Evolutionary conservation across 2,329 filamentous ascomycete genomes (phyloP), one percentile per base, ranked within the genome.

Genomic region (Aspergillus transmontanensis): DNA sequence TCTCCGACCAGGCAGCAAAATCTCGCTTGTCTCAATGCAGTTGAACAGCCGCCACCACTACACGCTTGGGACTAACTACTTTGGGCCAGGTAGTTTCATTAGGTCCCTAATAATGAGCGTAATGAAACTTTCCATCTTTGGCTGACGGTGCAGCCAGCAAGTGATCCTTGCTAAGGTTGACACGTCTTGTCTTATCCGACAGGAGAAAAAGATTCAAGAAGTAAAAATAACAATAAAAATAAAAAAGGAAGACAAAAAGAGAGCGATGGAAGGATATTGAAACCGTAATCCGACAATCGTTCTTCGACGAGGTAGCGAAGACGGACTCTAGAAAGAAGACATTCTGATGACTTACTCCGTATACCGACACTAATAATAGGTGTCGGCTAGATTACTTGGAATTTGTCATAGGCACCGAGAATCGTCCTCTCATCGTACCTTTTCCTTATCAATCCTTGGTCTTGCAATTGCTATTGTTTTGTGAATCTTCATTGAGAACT

Each of bases 21-120:
- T 69, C 68, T 71, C 68, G 66, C 69, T 71, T 67, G 64, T 62
- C 61, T 66, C 59, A 59, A 64, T 64, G 64, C 58, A 65, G 59
- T 54, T 60, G 66, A 57, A 56, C 57, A 56, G 53, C 58, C 48
- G 65, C 68, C 66, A 69, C 68, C 65, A 58, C 65, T 60, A 63
- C 60, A 54, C 57, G 45, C 45, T 43, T 39, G 12, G 23, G 19
- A 23, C 64, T 67, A 67, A 59, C 63, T 53, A 14, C 6, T 59
- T 60, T 39, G 36, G 45, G 55, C 28, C 14, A 26, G 23, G 26
- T 67, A 66, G 64, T 69, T 67, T 69, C 55, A 69, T 68, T 64
- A 63, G 43, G 46, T 56, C 39, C 58, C 51, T 30, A 26, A 41
- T 57, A 57, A 34, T 48, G 45, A 28, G 41, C 16, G 43, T 55